Percentiles rank a stretch among this genome's conserved stretches.
Evolutionary conservation across 306 rosid species (phyloP).

Genomic region (Comarum palustre): DNA sequence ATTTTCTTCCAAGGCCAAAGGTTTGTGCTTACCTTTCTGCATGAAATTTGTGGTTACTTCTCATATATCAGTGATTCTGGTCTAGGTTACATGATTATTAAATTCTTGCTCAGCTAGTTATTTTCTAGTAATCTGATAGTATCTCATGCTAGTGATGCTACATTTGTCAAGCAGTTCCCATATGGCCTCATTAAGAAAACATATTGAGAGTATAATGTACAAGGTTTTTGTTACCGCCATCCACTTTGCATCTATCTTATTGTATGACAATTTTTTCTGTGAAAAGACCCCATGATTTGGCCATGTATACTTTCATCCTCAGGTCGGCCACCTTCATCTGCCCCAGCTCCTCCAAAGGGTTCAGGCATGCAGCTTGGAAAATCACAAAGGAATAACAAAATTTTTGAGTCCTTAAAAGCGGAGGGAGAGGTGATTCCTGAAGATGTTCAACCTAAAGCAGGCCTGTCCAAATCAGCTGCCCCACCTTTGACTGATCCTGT

Average conservation of each 20-base stretch:
- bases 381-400: slow-evolving; percentile 79
- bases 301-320: slow-evolving; percentile 23
- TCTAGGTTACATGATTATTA: neutral
- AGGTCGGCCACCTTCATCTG: slow-evolving; percentile 77
- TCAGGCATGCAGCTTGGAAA: slow-evolving; percentile 88
- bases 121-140: neutral
- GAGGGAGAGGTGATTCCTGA: slow-evolving; percentile 94
- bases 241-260: neutral
- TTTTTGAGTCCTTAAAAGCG: slow-evolving; percentile 89
- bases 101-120: neutral
- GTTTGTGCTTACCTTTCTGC: slow-evolving; percentile 37
- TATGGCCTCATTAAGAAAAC: neutral
- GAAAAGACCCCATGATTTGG: slow-evolving; percentile 16
- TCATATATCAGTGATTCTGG: slow-evolving; percentile 20
- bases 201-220: neutral
- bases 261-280: neutral
- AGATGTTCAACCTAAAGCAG: slow-evolving; percentile 75
- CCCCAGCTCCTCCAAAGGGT: slow-evolving; percentile 93
- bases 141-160: neutral
- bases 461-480: slow-evolving; percentile 64
- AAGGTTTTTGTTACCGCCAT: slow-evolving; percentile 1
- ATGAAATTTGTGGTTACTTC: slow-evolving; percentile 19
- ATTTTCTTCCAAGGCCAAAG: slow-evolving; percentile 78
- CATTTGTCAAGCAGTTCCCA: neutral
- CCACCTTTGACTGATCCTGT: slow-evolving; percentile 82